Percentiles rank a stretch among this genome's conserved stretches.
Conservation (phyloP, 768 basidiomycete genomes). For the Boletus coccyginus region DNA sequence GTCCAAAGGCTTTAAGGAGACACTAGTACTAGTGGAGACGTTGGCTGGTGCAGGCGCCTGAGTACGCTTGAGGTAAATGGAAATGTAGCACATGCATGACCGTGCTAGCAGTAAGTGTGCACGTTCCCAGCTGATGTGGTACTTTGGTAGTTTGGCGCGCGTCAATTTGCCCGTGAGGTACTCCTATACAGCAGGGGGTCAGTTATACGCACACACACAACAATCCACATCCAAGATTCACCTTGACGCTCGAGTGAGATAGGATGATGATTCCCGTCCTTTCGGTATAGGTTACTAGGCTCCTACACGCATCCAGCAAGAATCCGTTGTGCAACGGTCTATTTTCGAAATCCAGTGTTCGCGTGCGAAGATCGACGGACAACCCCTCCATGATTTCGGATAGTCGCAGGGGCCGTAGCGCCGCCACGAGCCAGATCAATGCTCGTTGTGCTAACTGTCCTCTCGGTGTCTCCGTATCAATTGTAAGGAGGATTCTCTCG, state of each 20-base stretch:
- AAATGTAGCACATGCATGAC: conserved; percentile 5
- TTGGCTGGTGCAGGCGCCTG: neutral
- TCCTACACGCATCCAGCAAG: conserved; percentile 7
- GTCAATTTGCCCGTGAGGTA: neutral
- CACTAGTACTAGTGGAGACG: neutral
- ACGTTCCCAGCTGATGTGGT: neutral
- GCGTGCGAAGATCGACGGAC: neutral
- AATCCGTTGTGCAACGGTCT: conserved; percentile 4
- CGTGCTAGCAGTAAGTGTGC: neutral
- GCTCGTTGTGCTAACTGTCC: neutral
- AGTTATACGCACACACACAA: neutral
- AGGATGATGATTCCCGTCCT: neutral
- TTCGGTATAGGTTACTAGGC: conserved; percentile 1
- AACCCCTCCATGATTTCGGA: neutral
- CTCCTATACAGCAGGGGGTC: neutral
- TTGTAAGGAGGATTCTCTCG: conserved; percentile 1
- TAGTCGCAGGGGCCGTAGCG: neutral
- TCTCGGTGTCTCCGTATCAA: neutral
- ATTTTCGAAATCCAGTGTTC: neutral
- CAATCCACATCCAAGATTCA: neutral
- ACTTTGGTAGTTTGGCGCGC: neutral
- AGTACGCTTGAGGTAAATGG: neutral
- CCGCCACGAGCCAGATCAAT: neutral
- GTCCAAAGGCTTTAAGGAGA: neutral
- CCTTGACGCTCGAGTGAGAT: conserved; percentile 5